Evolutionary conservation across 2,329 filamentous ascomycete genomes (phyloP), one percentile per base, ranked within the genome.

Genomic region (Rhynchosporium secalis): DNA sequence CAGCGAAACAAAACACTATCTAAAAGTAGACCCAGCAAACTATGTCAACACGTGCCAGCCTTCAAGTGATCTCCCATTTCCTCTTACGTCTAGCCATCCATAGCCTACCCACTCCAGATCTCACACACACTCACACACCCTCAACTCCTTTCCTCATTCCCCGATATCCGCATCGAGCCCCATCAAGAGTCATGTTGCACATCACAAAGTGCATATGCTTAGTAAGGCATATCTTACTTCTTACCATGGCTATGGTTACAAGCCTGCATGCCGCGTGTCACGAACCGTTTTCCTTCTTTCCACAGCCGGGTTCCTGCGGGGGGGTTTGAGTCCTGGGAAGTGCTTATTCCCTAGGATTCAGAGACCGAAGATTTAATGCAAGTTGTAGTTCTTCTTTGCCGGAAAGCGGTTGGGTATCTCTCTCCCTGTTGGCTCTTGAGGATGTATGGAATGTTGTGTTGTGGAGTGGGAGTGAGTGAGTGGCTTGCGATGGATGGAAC

Each of bases 131-230:
- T 2, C 15, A 46, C n/a, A 1, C 10, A n/a, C 20, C 8, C 13
- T 15, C 20, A 20, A 20, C 20, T 20, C 20, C 41, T 20, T n/a
- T n/a, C 20, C 20, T n/a, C 41, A 6, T 10, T 49, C 28, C 8
- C 15, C 29, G 8, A 20, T 54, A 29, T 28, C 51, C 51, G 10
- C 4, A 54, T 54, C 9, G 7, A 40, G 38, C 20, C 4, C 33
- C 20, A n/a, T 15, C 51, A 20, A 15, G n/a, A 5, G 1, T 54
- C 40, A 4, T 57, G 54, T 61, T 61, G 59, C 59, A 61, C 49
- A 38, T 57, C 52, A 46, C 36, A 57, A 45, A 26, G 54, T 54
- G 45, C 60, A 45, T 62, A 58, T 52, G 57, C 60, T 54, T 51
- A 56, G 58, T 54, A n/a, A 12, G 47, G 60, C 40, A 57, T 45